These are phyloP conservation scores for Podospora pseudocomata DNA, from an alignment of 495 filamentous ascomycete species.

Conservation along the genomic window DNA sequence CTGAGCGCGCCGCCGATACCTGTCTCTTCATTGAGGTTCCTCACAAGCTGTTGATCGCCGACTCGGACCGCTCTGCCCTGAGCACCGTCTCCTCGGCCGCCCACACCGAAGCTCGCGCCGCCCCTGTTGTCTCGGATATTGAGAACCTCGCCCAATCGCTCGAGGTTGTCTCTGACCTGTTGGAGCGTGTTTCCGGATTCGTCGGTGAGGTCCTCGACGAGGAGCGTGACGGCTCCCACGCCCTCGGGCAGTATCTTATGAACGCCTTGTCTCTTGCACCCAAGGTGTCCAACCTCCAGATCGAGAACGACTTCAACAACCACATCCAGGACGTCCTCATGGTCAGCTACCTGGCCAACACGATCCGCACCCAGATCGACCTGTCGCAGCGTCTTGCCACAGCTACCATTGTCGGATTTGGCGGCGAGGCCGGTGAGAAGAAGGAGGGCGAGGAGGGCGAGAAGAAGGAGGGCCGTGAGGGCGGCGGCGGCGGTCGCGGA, in stretches of 20 bases:
- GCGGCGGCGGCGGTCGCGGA: slow-evolving; percentile 41
- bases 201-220: slow-evolving; percentile 74
- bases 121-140: slow-evolving; percentile 75
- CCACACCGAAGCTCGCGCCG: slow-evolving; percentile 67
- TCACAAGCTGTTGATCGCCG: slow-evolving; percentile 78
- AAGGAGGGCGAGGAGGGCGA: slow-evolving; percentile 40
- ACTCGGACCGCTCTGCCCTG: slow-evolving; percentile 87
- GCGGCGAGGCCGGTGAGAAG: slow-evolving; percentile 45
- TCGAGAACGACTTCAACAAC: slow-evolving; percentile 98
- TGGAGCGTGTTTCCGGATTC: slow-evolving; percentile 86
- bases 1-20: slow-evolving; percentile 89
- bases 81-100: slow-evolving; percentile 81
- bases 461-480: slow-evolving; percentile 30
- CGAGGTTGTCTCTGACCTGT: slow-evolving; percentile 78
- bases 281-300: slow-evolving; percentile 82
- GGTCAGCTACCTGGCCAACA: slow-evolving; percentile 95
- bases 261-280: slow-evolving; percentile 87
- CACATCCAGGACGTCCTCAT: slow-evolving; percentile 98
- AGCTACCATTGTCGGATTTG: slow-evolving; percentile 65
- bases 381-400: slow-evolving; percentile 91
- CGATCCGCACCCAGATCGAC: slow-evolving; percentile 98
- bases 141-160: slow-evolving; percentile 79
- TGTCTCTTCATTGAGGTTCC: slow-evolving; percentile 96
- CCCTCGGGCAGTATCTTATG: slow-evolving; percentile 90
- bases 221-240: slow-evolving; percentile 65